A percentile compares a stretch with the other conserved stretches of the same genome.
Conservation (phyloP, 768 basidiomycete genomes). For the Boletus fagicola region DNA sequence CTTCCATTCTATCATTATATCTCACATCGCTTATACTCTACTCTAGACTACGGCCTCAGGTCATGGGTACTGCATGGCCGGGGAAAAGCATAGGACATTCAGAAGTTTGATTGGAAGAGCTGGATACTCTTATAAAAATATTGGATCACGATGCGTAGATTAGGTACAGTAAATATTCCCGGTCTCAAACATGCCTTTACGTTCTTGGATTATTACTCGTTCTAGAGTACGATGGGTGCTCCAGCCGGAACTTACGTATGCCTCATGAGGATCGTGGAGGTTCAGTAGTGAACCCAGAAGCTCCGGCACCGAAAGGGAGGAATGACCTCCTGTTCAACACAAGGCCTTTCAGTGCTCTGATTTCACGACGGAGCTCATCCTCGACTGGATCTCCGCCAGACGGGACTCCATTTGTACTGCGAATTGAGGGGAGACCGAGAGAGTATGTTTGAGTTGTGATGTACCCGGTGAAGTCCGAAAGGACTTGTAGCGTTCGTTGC, state of each 20-base stretch:
- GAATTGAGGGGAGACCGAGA: conserved; percentile 17
- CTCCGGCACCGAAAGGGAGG: conserved; percentile 3
- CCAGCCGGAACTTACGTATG: background rate
- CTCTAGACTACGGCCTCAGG: background rate
- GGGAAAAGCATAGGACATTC: background rate
- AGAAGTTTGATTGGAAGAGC: background rate
- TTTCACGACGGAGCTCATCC: conserved; percentile 71
- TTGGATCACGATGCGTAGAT: background rate
- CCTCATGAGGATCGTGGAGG: conserved; percentile 1
- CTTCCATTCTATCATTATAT: conserved; percentile 1
- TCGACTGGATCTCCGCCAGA: conserved; percentile 34
- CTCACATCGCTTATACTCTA: background rate
- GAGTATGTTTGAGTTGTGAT: conserved; percentile 71
- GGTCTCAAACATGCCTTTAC: background rate
- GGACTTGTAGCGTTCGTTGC: conserved; percentile 62
- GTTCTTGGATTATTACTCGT: background rate
- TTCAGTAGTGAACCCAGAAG: conserved; percentile 8
- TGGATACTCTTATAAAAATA: background rate
- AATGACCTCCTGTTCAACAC: conserved; percentile 66
- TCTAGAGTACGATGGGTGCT: background rate
- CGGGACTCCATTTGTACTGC: conserved; percentile 16
- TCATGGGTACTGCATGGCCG: no score
- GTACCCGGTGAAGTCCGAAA: conserved; percentile 77
- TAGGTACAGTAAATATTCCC: background rate
- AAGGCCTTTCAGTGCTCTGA: conserved; percentile 74